Evolutionary conservation across 345 rosid genomes (phyloP), one percentile per base, ranked within the genome.

Genomic region (Sonneratia caseolaris): DNA sequence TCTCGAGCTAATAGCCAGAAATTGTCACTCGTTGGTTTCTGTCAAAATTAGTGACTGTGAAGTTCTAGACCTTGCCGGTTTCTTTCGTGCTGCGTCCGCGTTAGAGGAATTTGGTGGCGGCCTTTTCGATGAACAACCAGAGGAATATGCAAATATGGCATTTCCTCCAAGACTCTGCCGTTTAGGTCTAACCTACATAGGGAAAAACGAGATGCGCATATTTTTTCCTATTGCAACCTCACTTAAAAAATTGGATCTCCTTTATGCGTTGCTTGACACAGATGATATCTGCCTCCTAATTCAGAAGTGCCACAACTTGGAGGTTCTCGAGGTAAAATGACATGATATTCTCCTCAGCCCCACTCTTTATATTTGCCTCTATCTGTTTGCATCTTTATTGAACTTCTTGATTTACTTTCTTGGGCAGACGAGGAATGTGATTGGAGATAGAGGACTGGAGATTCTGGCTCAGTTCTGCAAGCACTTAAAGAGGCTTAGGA

Each of bases 91-190:
- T 79, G 99, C 98, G 16, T 36, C 78, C 68, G 75, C 74, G 62
- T 82, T 95, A 68, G 94, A 95, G 80, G 99, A 95, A 69, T 92
- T 95, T 78, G 90, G 94, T 61, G 99, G 99, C 62, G 99, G 94
- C 73, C 81, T 84, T 36, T 84, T 92, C 75, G 84, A 87, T 70
- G 80, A 82, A 57, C 81, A 76, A 42, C 80, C 86, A 47, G 88
- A 84, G 6, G 83, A 71, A 53, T 90, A 92, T 74, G 47, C 61
- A 74, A 80, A 49, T 67, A 79, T 92, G 37, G 5, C 35, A 59
- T 88, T 92, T 66, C 99, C 98, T 4, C 86, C 66, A 49, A 89
- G 66, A 35, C 76, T 95, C 56, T 84, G 88, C 74, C 82, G 92
- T 42, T 53, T 95, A 75, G 98, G 99, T 37, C 81, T 90, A 72